Conservation (phyloP, 352 stramenopile genomes). For the Globisporangium okanoganense region DNA sequence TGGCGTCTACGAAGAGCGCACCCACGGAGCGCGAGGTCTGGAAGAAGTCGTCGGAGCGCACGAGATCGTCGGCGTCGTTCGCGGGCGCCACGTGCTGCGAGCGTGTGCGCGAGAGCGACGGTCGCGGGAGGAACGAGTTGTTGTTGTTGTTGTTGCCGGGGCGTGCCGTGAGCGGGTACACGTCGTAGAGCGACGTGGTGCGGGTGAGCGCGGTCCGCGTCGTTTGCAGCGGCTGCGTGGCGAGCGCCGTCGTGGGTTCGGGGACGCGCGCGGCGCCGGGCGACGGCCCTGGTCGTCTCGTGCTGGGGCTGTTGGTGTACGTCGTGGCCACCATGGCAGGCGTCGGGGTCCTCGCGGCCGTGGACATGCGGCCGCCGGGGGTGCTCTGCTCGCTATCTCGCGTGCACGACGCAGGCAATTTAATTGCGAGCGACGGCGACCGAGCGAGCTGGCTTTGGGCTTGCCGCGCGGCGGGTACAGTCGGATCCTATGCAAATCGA, state of each 20-base stretch:
- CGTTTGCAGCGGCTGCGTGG: slow-evolving; percentile 8
- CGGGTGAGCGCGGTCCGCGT: background rate
- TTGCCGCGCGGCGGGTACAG: background rate
- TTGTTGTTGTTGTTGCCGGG: background rate
- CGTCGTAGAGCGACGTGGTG: slow-evolving; percentile 51
- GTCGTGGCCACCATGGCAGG: background rate
- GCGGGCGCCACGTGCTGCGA: slow-evolving; percentile 12
- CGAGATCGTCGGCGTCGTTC: slow-evolving; percentile 12
- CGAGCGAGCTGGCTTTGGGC: background rate
- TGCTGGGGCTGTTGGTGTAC: background rate
- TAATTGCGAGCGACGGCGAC: slow-evolving; percentile 1
- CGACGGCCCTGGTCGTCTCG: background rate
- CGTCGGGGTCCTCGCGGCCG: slow-evolving; percentile 1
- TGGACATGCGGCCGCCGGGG: slow-evolving; percentile 1
- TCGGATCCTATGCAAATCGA: background rate
- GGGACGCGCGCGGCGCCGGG: background rate
- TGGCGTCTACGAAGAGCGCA: background rate
- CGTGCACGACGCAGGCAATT: slow-evolving; percentile 7
- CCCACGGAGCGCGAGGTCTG: slow-evolving; percentile 15
- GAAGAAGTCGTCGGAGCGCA: slow-evolving; percentile 17
- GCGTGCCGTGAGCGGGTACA: slow-evolving; percentile 55
- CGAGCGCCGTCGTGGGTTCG: slow-evolving; percentile 1
- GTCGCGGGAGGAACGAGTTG: slow-evolving; percentile 10
- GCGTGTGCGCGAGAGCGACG: slow-evolving; percentile 29
- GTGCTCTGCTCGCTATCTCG: background rate